Evolutionary conservation across 352 stramenopile species (phyloP).

Genomic region (Phytophthora ramorum): DNA sequence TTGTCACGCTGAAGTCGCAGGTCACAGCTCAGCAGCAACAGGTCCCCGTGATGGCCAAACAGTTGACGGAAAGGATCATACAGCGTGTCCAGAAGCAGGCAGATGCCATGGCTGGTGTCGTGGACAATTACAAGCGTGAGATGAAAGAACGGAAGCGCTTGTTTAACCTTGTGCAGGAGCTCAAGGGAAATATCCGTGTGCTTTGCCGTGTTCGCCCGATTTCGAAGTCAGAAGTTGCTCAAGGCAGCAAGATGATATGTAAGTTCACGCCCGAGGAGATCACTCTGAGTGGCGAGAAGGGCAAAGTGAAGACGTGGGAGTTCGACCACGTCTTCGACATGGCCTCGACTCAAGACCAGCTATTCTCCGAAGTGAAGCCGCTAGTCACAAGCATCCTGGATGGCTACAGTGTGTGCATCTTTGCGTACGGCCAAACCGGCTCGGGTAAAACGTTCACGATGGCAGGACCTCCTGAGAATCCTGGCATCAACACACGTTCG

Average conservation of each 20-base stretch:
- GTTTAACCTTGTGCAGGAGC: conserved; percentile 96
- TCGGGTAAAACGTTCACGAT: conserved; percentile 91
- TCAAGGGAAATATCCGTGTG: conserved; percentile 98
- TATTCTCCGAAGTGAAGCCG: conserved; percentile 80
- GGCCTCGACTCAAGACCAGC: conserved; percentile 73
- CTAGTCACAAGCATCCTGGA: conserved; percentile 88
- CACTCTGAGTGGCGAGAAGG: conserved; percentile 78
- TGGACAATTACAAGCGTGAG: conserved; percentile 91
- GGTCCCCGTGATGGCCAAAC: conserved; percentile 61
- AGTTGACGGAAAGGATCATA: conserved; percentile 79
- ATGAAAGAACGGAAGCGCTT: conserved; percentile 92
- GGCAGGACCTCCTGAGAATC: conserved; percentile 69
- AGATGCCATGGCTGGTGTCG: conserved; percentile 82
- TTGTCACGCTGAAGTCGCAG: conserved; percentile 61
- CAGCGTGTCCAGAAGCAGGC: conserved; percentile 76
- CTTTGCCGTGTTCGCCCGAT: conserved; percentile 96
- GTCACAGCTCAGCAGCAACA: conserved; percentile 63
- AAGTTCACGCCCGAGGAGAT: conserved; percentile 87
- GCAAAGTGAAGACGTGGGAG: conserved; percentile 88
- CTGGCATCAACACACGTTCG: conserved; percentile 87
- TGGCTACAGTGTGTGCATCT: conserved; percentile 92
- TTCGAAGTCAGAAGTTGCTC: conserved; percentile 74
- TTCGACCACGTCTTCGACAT: conserved; percentile 90
- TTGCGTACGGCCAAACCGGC: conserved; percentile 90
- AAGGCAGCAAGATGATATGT: conserved; percentile 83